These are phyloP conservation scores for Pythium vanterpoolii DNA, from an alignment of 352 stramenopile species.

Conservation along the genomic window DNA sequence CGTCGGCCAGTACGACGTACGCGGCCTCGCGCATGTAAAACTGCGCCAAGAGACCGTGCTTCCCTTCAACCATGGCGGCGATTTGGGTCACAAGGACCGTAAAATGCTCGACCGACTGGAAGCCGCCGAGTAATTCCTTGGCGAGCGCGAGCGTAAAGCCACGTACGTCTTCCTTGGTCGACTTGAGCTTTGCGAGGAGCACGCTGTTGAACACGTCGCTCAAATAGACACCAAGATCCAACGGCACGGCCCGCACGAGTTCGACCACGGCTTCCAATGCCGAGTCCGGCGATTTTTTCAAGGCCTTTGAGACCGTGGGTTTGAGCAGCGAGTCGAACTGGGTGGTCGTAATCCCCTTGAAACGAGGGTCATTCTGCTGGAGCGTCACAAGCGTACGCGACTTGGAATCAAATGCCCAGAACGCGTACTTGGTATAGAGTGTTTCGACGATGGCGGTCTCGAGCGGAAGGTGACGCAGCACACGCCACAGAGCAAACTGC, in stretches of 20 bases:
- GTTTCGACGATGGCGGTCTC: constrained; percentile 32
- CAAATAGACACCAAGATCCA: constrained; percentile 72
- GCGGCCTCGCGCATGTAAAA: constrained; percentile 83
- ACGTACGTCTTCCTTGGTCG: constrained; percentile 81
- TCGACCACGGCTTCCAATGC: constrained; percentile 56
- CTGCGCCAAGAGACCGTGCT: constrained; percentile 82
- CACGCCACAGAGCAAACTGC: constrained; percentile 64
- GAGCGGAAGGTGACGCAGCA: constrained; percentile 37
- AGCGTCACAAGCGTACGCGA: constrained; percentile 41
- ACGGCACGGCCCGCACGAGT: constrained; percentile 41
- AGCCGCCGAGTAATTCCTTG: constrained; percentile 45
- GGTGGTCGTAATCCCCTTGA: constrained; percentile 46
- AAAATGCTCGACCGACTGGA: constrained; percentile 51
- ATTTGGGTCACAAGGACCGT: constrained; percentile 53
- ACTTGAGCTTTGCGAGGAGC: constrained; percentile 69
- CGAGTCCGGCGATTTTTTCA: constrained; percentile 83
- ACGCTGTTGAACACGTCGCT: constrained; percentile 62
- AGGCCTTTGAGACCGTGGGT: constrained; percentile 62
- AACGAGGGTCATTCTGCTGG: constrained; percentile 35
- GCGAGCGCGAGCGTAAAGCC: constrained; percentile 44
- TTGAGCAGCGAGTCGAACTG: constrained; percentile 69
- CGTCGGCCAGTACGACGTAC: constrained; percentile 62
- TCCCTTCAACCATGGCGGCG: constrained; percentile 64
- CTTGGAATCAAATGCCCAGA: constrained; percentile 82
- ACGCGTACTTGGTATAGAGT: constrained; percentile 54